A percentile compares a stretch with the other conserved stretches of the same genome.
Conservation (phyloP, 108 stramenopile species). For the Chaetoceros muelleri region DNA sequence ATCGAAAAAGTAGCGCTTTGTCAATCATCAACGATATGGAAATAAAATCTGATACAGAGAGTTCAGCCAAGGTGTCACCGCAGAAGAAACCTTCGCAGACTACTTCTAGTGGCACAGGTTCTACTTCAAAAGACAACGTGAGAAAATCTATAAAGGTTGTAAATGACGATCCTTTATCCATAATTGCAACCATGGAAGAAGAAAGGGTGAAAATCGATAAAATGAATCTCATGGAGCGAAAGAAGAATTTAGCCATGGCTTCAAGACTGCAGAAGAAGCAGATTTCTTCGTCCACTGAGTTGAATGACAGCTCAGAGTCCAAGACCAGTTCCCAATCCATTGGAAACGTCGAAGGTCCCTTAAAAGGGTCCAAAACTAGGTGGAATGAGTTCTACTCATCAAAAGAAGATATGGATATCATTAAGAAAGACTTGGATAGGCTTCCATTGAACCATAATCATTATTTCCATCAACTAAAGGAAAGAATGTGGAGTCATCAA, state of each 20-base stretch:
- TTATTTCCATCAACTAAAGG: constrained; percentile 7
- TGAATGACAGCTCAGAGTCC: no score
- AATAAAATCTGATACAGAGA: no score
- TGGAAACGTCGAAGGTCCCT: no score
- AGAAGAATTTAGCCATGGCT: background rate
- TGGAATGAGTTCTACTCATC: background rate
- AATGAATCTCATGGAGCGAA: background rate
- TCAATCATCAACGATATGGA: background rate
- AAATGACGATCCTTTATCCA: background rate
- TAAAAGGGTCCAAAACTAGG: background rate
- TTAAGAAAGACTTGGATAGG: constrained; percentile 79
- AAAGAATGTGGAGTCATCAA: background rate
- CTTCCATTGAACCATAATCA: constrained; percentile 26
- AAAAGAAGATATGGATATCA: constrained; percentile 28
- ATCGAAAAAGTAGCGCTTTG: background rate
- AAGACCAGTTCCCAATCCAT: no score
- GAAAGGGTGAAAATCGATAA: background rate
- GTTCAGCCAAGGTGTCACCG: no score
- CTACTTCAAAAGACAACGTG: no score
- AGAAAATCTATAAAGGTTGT: background rate
- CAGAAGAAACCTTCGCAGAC: no score
- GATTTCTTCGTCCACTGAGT: background rate
- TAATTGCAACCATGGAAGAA: background rate
- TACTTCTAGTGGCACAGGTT: no score
- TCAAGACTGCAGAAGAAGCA: background rate